A percentile compares a stretch with the other conserved stretches of the same genome.
phyloP scores from a whole-genome alignment of 129 eudicot genomes.

The Glebionis coronaria region DNA sequence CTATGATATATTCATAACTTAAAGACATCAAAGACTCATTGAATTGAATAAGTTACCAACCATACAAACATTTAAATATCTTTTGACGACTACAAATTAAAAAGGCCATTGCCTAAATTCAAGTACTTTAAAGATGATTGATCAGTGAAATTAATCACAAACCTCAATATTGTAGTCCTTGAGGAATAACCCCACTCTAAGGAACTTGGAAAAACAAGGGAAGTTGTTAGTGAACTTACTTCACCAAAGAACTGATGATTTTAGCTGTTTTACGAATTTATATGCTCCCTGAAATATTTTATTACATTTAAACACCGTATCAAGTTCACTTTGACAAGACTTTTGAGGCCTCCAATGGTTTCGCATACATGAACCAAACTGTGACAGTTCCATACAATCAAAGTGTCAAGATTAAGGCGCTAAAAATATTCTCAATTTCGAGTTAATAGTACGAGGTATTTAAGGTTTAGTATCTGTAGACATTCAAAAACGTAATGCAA shows the following conservation, averaged over 20 bases:
- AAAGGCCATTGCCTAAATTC: not conserved
- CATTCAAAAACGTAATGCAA: slow-evolving; percentile 1
- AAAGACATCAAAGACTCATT: no score
- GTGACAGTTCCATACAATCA: no score
- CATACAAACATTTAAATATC: no score
- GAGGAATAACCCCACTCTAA: not conserved
- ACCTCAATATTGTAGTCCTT: no score
- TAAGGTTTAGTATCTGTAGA: slow-evolving; percentile 9
- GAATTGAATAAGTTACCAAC: no score
- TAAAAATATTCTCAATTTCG: not conserved
- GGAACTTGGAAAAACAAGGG: not conserved
- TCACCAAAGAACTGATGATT: no score
- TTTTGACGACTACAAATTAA: no score
- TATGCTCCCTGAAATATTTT: not conserved
- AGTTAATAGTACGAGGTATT: not conserved
- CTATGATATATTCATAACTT: no score
- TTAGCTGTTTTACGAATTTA: not conserved
- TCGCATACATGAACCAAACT: not conserved
- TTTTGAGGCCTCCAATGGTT: not conserved
- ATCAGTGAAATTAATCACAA: no score
- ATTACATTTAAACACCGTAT: not conserved
- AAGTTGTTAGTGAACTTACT: no score
- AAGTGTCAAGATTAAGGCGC: not conserved
- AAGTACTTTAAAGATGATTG: no score
- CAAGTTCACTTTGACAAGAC: not conserved